Evolutionary conservation across 129 eudicot species (phyloP), one percentile per base, ranked within the genome.

Genomic region (Tagetes patula): DNA sequence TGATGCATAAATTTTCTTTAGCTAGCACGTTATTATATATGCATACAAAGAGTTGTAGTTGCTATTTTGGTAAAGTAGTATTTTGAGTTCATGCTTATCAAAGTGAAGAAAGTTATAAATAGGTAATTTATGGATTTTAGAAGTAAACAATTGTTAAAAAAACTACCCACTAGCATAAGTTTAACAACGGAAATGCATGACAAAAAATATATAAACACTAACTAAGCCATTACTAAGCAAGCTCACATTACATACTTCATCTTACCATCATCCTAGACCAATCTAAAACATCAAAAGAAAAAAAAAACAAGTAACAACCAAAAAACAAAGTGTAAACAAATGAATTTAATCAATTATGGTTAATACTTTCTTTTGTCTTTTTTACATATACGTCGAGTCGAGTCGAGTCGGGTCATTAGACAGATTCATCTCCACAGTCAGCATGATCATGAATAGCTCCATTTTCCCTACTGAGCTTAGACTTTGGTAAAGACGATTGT

Each of bases 401-500:
- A 20, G 27, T 20, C 27, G 27, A 20, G 27, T 20, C 27, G 27
- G 11, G 30, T 43, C 55, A 70, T 80, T 77, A 86, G 55, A 87
- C 90, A 32, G 79, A 75, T 76, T 89, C 98, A 20, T 88, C 90
- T 43, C 82, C 92, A 63, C 34, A 62, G 75, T 79, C 75, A 50
- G 50, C 27, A 50, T 71, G 80, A 13, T 79, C 85, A 65, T 78
- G 83, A 37, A 60, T 20, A 43, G 78, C 92, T 14, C 84, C 89
- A 2, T 83, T 87, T 80, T 93, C 98, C 83, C 83, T 93, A 76
- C 96, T 40, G 55, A 93, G 89, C 81, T 87, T 93, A 27, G 98
- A 89, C 74, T 89, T 93, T 20, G 92, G 84, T 80, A 86, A 62
- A n/a, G 90, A 80, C 59, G 71, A 85, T 81, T 90, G 91, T 65